A percentile compares a stretch with the other conserved stretches of the same genome.
Conservation (phyloP, 1,139 yeast species). For the Zygosaccharomyces pseudobailii region DNA sequence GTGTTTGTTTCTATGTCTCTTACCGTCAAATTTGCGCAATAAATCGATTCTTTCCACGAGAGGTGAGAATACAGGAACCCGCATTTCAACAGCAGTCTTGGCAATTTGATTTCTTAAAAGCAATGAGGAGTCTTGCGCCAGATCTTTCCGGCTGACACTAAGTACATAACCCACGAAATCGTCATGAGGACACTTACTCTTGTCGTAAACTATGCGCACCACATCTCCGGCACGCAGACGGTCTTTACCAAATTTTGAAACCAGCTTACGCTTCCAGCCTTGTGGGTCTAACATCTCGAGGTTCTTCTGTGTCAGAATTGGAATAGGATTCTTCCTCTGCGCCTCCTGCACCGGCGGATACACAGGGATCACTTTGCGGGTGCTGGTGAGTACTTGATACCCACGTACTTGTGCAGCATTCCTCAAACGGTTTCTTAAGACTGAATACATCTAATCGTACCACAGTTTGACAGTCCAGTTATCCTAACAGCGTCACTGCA, state of each 20-base stretch:
- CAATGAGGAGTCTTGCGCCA: conserved; percentile 56
- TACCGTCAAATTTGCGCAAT: conserved; percentile 59
- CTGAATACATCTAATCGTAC: background rate
- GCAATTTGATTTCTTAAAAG: conserved; percentile 74
- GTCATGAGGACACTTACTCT: conserved; percentile 51
- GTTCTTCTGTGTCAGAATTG: conserved; percentile 21
- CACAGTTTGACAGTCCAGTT: background rate
- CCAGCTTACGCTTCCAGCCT: conserved; percentile 64
- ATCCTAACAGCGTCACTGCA: background rate
- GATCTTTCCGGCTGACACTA: conserved; percentile 59
- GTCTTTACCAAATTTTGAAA: conserved; percentile 46
- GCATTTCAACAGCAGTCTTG: conserved; percentile 74
- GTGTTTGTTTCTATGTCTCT: conserved; percentile 75
- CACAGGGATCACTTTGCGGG: conserved; percentile 33
- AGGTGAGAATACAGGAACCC: conserved; percentile 78
- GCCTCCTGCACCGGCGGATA: conserved; percentile 32
- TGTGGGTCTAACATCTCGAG: conserved; percentile 57
- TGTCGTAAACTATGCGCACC: conserved; percentile 67
- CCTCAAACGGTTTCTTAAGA: background rate
- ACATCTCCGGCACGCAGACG: conserved; percentile 74
- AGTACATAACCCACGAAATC: conserved; percentile 69
- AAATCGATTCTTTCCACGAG: conserved; percentile 68
- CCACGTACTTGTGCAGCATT: conserved; percentile 9
- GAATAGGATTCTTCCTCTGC: conserved; percentile 12
- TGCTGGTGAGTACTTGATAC: conserved; percentile 22